Base-by-base conservation (phyloP, 805 yeast genomes). In the Wickerhamiella australiensis region DNA sequence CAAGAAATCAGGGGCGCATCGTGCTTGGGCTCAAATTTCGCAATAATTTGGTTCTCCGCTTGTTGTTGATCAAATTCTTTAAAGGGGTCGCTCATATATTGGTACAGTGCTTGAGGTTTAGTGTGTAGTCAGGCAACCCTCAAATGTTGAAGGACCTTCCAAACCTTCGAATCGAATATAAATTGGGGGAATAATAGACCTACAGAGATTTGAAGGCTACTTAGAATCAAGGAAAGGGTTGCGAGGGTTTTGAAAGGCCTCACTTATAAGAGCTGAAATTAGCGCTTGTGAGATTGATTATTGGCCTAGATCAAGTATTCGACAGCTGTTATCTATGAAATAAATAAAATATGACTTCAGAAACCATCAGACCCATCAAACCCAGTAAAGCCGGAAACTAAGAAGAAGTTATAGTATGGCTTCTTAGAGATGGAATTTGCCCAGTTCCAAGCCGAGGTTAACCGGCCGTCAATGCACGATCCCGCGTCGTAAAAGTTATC, bases 401-500 rank as follows among this genome's bases (percentile, higher is more conserved):
- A 59, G 61, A 83, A 82, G 43, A 78, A 68, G 58, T 73, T 75
- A 56, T 71, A 75, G 61, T 80, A 83, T n/a, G 73, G 71, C 57
- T 81, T 82, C 59, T 81, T 79, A 22, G 78, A 66, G 37, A 83
- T 77, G 54, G 74, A 73, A 60, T 82, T 83, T 50, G 87, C 82
- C 73, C 85, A 84, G 58, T 82, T 84, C 85, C 90, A 84, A 2
- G 87, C 85, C 49, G 83, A 76, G 0, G 92, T 83, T 44, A 83
- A 67, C 48, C 88, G 74, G 18, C 92, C 94, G 62, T 83, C 94
- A 46, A 83, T 83, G 65, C 94, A 83, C 2, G 85, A 78, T 1
- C 94, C 94, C 26, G 87, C 85, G 71, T 82, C 82, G 61, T 79
- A 82, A 62, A 80, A 83, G 62, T 83, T 83, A 59, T 82, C 86